Base-by-base conservation (phyloP, 805 yeast genomes). In the Starmerella davenportii region DNA sequence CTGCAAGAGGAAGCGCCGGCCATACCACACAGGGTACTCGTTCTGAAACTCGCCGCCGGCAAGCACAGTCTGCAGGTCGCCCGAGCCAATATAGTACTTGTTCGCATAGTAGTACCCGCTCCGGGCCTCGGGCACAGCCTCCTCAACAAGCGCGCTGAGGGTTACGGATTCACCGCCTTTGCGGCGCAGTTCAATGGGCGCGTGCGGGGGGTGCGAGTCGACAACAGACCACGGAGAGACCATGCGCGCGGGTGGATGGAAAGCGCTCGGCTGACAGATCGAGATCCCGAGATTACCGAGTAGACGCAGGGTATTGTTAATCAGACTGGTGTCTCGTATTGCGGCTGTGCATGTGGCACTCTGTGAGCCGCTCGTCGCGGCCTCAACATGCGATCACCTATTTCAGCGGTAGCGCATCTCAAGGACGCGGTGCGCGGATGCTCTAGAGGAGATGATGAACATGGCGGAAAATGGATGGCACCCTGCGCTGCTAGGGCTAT, bases 31-130 rank as follows among this genome's bases (percentile, higher is more conserved):
- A 32, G 60, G 59, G 45, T 75, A 76, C 21, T 57, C 56, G 31
- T 61, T 59, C n/a, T 70, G 61, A 41, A 68, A 67, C 40, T 66
- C 65, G 29, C 72, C 69, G 18, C 76, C 69, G 34, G 85, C 71
- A 51, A 71, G 74, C 53, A 77, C 52, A 2, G 94, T 82, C 57
- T 85, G 95, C 21, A 80, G 57, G 40, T 76, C 68, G 19, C 94
- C 94, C 43, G 73, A 73, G 55, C 72, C 71, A 21, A 77, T 55
- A 3, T 68, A 57, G 5, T 90, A 90, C 44, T 72, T 68, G 53
- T 76, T 60, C 55, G 70, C 59, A 47, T 76, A 66, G 48, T 63
- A 64, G 30, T 72, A 53, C 5, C 66, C 65, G 35, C 69, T 51
- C 28, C 55, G 53, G 41, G 75, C 63, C 8, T 60, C 70, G 1